Conservation (phyloP, 2,329 filamentous ascomycete genomes). For the Aureobasidium lini region DNA sequence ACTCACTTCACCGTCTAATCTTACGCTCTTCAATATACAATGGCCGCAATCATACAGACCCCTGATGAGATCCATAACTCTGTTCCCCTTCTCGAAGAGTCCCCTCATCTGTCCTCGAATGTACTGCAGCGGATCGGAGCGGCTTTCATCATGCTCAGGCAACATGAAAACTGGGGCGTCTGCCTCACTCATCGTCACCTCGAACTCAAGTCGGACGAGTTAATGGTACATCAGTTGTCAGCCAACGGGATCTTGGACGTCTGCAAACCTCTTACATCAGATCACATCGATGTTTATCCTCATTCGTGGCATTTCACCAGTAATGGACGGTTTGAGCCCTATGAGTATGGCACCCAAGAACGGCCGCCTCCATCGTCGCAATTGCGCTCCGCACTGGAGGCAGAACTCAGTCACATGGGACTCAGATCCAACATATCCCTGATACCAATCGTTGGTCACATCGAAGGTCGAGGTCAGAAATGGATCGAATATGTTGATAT, state of each 20-base stretch:
- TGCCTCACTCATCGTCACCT: background rate
- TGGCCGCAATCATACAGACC: too few relatives aligned
- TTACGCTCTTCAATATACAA: too few relatives aligned
- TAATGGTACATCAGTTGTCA: background rate
- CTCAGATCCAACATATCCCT: background rate
- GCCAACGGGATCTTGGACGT: background rate
- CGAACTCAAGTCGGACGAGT: background rate
- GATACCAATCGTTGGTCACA: background rate
- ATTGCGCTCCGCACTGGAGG: background rate
- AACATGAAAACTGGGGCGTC: background rate
- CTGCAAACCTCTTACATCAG: background rate
- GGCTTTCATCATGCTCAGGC: background rate
- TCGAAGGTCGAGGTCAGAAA: background rate
- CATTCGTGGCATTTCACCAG: background rate
- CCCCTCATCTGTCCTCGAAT: too few relatives aligned
- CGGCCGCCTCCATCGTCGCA: background rate
- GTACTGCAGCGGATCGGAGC: background rate
- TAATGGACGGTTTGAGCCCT: background rate
- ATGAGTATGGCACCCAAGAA: background rate
- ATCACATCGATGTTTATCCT: background rate
- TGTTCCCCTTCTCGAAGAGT: background rate
- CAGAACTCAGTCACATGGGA: background rate
- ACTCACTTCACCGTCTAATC: too few relatives aligned
- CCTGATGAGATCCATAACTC: background rate
- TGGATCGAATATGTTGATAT: background rate